Percentiles rank a stretch among this genome's conserved stretches.
These are phyloP conservation scores for Pyrenula massariospora DNA, from an alignment of 495 filamentous ascomycete species.

Conservation along the genomic window DNA sequence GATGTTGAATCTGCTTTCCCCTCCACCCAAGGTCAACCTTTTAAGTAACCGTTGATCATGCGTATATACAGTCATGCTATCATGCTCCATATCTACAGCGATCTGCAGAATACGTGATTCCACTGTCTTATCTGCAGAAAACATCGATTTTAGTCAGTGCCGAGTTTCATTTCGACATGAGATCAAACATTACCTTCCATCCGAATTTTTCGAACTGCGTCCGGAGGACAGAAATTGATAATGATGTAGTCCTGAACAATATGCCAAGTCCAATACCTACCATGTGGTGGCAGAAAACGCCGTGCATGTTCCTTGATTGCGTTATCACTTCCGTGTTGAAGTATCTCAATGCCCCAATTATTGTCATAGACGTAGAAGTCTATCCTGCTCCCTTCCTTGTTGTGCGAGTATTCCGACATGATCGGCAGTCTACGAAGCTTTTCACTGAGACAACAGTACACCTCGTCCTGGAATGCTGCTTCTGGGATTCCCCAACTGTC, in stretches of 20 bases:
- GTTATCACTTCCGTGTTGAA: background rate
- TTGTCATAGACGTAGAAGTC: constrained; percentile 1
- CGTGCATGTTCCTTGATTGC: background rate
- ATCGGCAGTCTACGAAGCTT: background rate
- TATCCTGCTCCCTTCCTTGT: background rate
- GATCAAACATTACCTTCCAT: background rate
- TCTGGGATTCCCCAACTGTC: background rate
- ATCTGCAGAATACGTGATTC: too few species aligned
- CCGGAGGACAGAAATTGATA: background rate
- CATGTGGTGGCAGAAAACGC: background rate
- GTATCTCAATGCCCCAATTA: background rate
- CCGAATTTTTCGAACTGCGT: background rate
- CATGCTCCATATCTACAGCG: too few species aligned
- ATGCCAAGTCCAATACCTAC: background rate
- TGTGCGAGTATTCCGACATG: background rate
- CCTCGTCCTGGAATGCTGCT: background rate
- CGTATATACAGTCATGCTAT: too few species aligned
- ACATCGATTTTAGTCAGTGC: too few species aligned
- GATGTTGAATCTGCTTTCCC: too few species aligned
- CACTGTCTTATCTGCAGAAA: too few species aligned
- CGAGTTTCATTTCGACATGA: too few species aligned
- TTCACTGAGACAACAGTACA: background rate
- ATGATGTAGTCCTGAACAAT: constrained; percentile 1
- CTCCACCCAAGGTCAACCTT: too few species aligned
- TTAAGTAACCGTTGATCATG: too few species aligned